Percentiles rank a stretch among this genome's conserved stretches.
Evolutionary conservation across 2,329 filamentous ascomycete genomes (phyloP).

Genomic region (Trichothecium roseum): DNA sequence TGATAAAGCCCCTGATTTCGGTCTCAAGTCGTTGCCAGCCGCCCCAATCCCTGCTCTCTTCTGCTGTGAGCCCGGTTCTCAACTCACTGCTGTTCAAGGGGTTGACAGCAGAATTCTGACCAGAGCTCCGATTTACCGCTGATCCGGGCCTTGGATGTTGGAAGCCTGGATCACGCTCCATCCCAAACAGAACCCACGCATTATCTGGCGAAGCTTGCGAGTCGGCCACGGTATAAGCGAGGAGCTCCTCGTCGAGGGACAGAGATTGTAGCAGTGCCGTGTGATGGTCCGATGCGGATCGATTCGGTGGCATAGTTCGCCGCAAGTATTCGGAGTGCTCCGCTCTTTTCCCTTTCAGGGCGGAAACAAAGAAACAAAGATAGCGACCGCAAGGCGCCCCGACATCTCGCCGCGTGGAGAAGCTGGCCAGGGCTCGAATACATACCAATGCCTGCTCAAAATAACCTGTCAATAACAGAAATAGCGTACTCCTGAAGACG

Average conservation of each 20-base stretch:
- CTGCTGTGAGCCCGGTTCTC: constrained; percentile 41
- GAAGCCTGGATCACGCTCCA: constrained; percentile 34
- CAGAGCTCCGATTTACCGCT: constrained; percentile 10
- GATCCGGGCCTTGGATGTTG: constrained; percentile 5
- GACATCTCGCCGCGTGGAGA: constrained; percentile 61
- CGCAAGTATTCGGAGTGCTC: constrained; percentile 32
- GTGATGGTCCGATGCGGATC: constrained; percentile 13
- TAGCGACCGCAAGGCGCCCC: constrained; percentile 74
- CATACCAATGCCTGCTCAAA: constrained; percentile 64
- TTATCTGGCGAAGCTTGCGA: constrained; percentile 69
- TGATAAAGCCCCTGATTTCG: constrained; percentile 18
- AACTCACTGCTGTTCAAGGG: constrained; percentile 33
- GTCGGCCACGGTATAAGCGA: constrained; percentile 79
- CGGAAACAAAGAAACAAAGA: constrained; percentile 68
- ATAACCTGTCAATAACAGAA: constrained; percentile 66
- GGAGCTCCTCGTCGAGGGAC: constrained; percentile 68
- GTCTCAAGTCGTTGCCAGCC: constrained; percentile 69
- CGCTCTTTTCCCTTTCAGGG: constrained; percentile 45
- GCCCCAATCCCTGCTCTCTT: constrained; percentile 59
- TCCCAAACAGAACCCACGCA: constrained; percentile 73
- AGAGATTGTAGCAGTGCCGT: constrained; percentile 20
- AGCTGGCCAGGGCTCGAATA: constrained; percentile 57
- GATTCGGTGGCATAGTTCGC: constrained; percentile 18
- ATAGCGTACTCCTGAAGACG: constrained; percentile 75
- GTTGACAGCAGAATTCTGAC: not conserved